These are phyloP conservation scores for Blumeriella jaapii DNA, from an alignment of 2,329 filamentous ascomycete genomes.

Conservation along the genomic window DNA sequence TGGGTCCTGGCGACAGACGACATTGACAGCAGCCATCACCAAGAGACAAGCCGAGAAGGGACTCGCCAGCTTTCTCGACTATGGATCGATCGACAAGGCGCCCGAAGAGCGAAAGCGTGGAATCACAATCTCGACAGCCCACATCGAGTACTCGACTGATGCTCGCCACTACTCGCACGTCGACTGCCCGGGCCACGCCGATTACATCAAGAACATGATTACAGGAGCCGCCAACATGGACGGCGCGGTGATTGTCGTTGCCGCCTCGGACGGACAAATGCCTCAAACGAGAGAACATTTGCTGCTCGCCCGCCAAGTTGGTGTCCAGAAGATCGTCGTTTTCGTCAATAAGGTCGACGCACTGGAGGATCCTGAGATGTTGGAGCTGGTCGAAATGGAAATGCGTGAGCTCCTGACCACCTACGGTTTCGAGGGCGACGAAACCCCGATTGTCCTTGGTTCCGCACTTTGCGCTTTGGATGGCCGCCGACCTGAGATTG, in stretches of 20 bases:
- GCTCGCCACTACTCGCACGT: constrained; percentile 97
- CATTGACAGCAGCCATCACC: constrained; percentile 95
- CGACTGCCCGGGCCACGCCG: constrained; percentile 98
- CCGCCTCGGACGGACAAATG: constrained; percentile 98
- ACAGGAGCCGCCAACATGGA: constrained; percentile 99
- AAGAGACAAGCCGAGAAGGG: constrained; percentile 96
- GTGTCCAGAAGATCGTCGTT: constrained; percentile 95
- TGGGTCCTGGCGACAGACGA: constrained; percentile 55
- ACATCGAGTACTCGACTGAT: constrained; percentile 97
- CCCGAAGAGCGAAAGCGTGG: constrained; percentile 99
- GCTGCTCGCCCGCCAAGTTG: constrained; percentile 93
- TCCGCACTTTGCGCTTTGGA: constrained; percentile 93
- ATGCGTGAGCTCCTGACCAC: constrained; percentile 91
- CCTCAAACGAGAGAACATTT: constrained; percentile 98
- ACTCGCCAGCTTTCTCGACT: constrained; percentile 87
- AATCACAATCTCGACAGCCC: constrained; percentile 97
- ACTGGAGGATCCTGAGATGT: constrained; percentile 96
- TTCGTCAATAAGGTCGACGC: constrained; percentile 99
- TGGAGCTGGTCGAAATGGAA: constrained; percentile 99
- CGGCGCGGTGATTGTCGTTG: constrained; percentile 96
- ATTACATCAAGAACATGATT: constrained; percentile 99
- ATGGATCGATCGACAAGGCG: constrained; percentile 96
- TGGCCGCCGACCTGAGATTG: constrained; percentile 76
- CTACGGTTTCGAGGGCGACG: constrained; percentile 96
- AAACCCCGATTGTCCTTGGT: constrained; percentile 93